Evolutionary conservation across 2,329 filamentous ascomycete genomes (phyloP).

Genomic region (Podosphaera fusca): DNA sequence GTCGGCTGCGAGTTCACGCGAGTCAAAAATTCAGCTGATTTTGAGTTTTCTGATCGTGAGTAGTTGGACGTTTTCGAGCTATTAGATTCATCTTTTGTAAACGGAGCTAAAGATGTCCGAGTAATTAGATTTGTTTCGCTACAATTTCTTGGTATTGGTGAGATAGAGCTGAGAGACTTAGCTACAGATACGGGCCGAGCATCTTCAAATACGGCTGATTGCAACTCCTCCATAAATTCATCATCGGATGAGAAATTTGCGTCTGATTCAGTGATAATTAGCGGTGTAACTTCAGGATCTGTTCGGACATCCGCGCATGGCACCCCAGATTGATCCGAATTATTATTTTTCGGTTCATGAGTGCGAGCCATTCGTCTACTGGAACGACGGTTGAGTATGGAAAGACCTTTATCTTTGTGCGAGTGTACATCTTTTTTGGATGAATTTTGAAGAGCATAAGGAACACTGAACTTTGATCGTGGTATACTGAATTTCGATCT

Average conservation of each 20-base stretch:
- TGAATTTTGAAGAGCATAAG: background rate
- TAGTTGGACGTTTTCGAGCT: slow-evolving; percentile 20
- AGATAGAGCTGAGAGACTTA: slow-evolving; percentile 54
- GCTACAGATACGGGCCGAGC: slow-evolving; percentile 59
- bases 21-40: slow-evolving; percentile 25
- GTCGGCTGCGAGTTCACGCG: slow-evolving; percentile 27
- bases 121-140: slow-evolving; percentile 12
- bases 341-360: slow-evolving; percentile 6
- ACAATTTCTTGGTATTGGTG: slow-evolving; percentile 18
- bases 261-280: slow-evolving; percentile 17
- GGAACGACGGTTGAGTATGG: background rate
- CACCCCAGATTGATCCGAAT: slow-evolving; percentile 8
- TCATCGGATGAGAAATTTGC: slow-evolving; percentile 46
- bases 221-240: slow-evolving; percentile 63
- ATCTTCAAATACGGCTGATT: slow-evolving; percentile 59
- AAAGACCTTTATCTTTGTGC: background rate
- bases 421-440: background rate
- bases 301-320: slow-evolving; percentile 22
- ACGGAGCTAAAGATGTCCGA: slow-evolving; percentile 17
- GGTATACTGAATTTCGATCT: slow-evolving; percentile 12
- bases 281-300: slow-evolving; percentile 19
- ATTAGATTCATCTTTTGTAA: slow-evolving; percentile 12
- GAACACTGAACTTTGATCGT: slow-evolving; percentile 4
- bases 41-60: slow-evolving; percentile 9
- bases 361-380: background rate